Evolutionary conservation across 768 basidiomycete genomes (phyloP), one percentile per base, ranked within the genome.

Genomic region (Mycena vitilis): DNA sequence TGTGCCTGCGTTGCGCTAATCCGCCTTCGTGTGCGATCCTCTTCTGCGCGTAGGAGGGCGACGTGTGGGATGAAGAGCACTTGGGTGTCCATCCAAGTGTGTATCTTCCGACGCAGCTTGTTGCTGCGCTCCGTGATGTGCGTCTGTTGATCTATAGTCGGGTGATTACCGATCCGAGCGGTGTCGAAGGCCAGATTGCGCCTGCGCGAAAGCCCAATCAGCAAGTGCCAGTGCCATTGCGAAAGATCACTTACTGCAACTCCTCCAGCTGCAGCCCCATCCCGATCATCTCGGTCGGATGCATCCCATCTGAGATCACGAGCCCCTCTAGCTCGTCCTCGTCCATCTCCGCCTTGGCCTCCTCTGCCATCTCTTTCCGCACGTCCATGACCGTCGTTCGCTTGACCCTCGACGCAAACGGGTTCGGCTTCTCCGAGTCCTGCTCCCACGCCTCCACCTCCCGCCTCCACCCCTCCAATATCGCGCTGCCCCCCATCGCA

Each of bases 231-330:
- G 23, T 6, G 1, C 38, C 38, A 63, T 44, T 18, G 8, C 10
- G 5, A 1, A 20, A 16, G 40, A 37, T 18, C 13, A 55, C 65
- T n/a, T 48, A 62, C 72, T 75, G 74, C 44, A 66, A 30, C 10
- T 65, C 70, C 40, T 75, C 74, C 37, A 73, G 55, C 15, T 72
- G 49, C n/a, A 75, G 34, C 15, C 72, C 71, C 22, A 66, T 60
- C 37, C 52, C 60, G n/a, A 74, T 61, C 47, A 71, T 53, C 48
- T 66, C 59, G 6, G 58, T 68, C 2, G 60, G 52, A 1, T 66
- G 65, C 25, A 68, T 53, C 25, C 70, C 68, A 22, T 62, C 23
- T 25, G 60, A 22, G 16, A 34, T 10, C 34, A 34, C 42, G 4
- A 58, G n/a, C n/a, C 25, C 60, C 0, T 65, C 63, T 25, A 54